phyloP scores from a whole-genome alignment of 345 rosid species.

The Eucalyptus fibrosa region DNA sequence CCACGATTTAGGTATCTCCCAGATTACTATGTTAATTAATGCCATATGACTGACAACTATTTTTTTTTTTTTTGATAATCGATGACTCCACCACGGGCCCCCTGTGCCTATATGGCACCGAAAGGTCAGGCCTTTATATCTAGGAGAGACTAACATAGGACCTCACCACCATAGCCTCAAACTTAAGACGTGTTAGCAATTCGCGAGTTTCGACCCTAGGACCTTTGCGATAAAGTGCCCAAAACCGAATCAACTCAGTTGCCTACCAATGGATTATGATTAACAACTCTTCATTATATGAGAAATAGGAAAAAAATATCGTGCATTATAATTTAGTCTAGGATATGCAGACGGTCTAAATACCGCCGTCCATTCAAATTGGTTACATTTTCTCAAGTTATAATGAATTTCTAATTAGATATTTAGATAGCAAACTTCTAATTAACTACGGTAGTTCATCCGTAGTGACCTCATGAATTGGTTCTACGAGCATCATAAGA shows the following conservation, averaged over 20 bases:
- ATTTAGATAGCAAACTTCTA: not conserved
- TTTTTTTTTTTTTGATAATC: too few species aligned
- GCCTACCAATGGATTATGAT: fast-evolving
- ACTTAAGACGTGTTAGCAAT: too few species aligned
- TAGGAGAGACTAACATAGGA: too few species aligned
- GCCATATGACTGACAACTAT: not conserved
- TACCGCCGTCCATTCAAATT: not conserved
- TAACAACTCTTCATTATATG: not conserved
- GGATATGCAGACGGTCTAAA: not conserved
- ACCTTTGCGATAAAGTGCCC: fast-evolving
- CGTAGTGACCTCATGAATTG: not conserved
- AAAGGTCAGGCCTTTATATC: fast-evolving
- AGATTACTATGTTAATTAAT: not conserved
- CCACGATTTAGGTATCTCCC: not conserved
- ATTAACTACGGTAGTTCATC: not conserved
- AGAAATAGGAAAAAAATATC: not conserved
- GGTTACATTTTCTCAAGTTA: not conserved
- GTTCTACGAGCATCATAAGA: not conserved
- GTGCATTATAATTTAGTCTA: not conserved
- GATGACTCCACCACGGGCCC: too few species aligned
- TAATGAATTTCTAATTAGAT: not conserved
- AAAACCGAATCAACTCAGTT: fast-evolving
- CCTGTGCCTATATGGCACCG: fast-evolving
- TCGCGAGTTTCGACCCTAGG: fast-evolving
- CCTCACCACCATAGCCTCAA: too few species aligned